Percentiles rank a stretch among this genome's conserved stretches.
These are phyloP conservation scores for Hemileccinum rubropunctum DNA, from an alignment of 768 basidiomycete genomes.

Conservation along the genomic window DNA sequence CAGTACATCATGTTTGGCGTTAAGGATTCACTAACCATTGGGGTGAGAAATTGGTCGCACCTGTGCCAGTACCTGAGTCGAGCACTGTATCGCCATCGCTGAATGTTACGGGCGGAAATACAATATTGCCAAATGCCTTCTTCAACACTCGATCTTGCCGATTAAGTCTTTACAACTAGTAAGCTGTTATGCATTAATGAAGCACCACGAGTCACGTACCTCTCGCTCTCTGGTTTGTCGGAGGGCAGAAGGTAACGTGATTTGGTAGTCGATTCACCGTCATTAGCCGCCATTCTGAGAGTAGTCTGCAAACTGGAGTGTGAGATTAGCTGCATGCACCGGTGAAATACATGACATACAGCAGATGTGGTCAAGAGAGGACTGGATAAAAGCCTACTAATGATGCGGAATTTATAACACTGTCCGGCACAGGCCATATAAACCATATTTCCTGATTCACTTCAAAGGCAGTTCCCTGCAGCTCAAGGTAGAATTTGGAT, in stretches of 20 bases:
- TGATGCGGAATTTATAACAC: too few relatives aligned
- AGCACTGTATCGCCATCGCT: not conserved
- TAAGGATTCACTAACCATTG: not conserved
- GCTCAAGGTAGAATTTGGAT: too few relatives aligned
- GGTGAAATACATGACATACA: too few relatives aligned
- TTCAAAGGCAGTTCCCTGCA: too few relatives aligned
- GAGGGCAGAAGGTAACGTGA: not conserved
- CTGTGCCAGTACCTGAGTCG: conserved; percentile 1
- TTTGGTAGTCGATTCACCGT: too few relatives aligned
- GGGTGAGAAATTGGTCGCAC: not conserved
- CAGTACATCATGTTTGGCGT: not conserved
- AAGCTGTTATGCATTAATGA: not conserved
- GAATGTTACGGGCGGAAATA: not conserved
- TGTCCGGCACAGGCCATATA: too few relatives aligned
- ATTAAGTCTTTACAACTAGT: not conserved
- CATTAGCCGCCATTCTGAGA: too few relatives aligned
- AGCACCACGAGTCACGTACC: not conserved
- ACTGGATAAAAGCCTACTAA: too few relatives aligned
- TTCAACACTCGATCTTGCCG: not conserved
- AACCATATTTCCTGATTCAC: too few relatives aligned
- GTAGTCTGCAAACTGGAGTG: too few relatives aligned
- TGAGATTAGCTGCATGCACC: too few relatives aligned
- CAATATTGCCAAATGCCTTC: not conserved
- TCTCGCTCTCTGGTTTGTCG: not conserved
- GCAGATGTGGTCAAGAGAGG: too few relatives aligned